Evolutionary conservation across 1,284 basidiomycete genomes (phyloP).

Genomic region (Microbotryum saponariae): DNA sequence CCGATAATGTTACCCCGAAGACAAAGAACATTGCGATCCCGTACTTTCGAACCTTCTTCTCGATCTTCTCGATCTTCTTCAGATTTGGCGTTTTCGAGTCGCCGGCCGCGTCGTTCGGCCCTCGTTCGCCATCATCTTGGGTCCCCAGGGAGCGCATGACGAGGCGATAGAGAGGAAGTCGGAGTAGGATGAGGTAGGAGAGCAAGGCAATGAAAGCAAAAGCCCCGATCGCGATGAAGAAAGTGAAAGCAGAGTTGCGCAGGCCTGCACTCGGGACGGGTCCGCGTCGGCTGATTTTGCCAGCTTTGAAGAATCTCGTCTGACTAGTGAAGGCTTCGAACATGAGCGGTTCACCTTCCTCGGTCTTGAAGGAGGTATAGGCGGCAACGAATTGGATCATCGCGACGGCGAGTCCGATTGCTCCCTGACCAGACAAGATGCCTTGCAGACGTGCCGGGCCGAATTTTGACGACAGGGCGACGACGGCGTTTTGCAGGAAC

Average conservation of each 20-base stretch:
- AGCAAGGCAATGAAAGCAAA: slow-evolving; percentile 28
- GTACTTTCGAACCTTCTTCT: slow-evolving; percentile 36
- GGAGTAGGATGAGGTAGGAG: slow-evolving; percentile 22
- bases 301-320: background rate
- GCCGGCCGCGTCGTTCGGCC: slow-evolving; percentile 2
- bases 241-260: slow-evolving; percentile 28
- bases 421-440: slow-evolving; percentile 36
- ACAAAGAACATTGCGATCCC: slow-evolving; percentile 34
- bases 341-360: background rate
- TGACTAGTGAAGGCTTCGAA: background rate
- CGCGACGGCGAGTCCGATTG: slow-evolving; percentile 35
- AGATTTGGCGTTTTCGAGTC: background rate
- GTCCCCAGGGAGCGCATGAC: slow-evolving; percentile 14
- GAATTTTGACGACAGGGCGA: slow-evolving; percentile 34
- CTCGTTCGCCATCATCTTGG: too few relatives aligned
- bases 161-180: slow-evolving; percentile 27
- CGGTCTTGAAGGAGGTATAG: slow-evolving; percentile 21
- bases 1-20: slow-evolving; percentile 35
- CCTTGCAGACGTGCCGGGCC: slow-evolving; percentile 36
- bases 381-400: slow-evolving; percentile 35
- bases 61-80: slow-evolving; percentile 33
- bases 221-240: slow-evolving; percentile 32
- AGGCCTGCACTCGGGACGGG: slow-evolving; percentile 6
- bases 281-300: background rate
- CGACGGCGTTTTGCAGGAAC: slow-evolving; percentile 32